Evolutionary conservation across 306 rosid genomes (phyloP).

Genomic region (Lupinus albus): DNA sequence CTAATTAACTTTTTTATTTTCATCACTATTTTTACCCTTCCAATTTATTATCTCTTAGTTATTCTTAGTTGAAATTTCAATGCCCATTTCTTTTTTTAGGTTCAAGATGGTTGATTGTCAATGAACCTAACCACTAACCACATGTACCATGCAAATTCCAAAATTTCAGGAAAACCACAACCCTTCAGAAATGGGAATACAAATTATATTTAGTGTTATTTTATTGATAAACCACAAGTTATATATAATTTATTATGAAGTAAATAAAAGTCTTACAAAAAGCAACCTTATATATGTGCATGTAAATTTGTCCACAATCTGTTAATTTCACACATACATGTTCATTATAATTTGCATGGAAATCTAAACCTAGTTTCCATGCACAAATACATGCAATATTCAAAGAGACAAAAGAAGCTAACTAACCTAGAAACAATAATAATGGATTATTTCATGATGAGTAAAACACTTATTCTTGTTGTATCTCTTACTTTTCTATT

Average conservation of each 20-base stretch:
- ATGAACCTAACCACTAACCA: no score
- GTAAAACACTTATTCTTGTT: no score
- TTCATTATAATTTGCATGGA: no score
- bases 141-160: constrained; percentile 29
- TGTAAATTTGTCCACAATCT: background rate
- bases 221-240: no score
- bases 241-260: no score
- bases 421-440: no score
- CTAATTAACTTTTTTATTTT: background rate
- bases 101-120: background rate
- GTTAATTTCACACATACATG: no score
- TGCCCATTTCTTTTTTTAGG: background rate
- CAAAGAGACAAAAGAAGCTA: no score
- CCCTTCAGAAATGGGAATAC: background rate
- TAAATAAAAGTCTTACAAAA: no score
- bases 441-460: background rate
- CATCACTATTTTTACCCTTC: background rate
- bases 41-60: background rate
- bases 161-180: constrained; percentile 26
- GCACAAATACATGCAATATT: no score
- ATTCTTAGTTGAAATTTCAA: background rate
- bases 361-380: no score
- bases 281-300: background rate
- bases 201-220: background rate
- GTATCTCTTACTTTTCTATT: no score